Evolutionary conservation across 495 filamentous ascomycete genomes (phyloP), one percentile per base, ranked within the genome.

Genomic region (Ascodesmis nigricans): DNA sequence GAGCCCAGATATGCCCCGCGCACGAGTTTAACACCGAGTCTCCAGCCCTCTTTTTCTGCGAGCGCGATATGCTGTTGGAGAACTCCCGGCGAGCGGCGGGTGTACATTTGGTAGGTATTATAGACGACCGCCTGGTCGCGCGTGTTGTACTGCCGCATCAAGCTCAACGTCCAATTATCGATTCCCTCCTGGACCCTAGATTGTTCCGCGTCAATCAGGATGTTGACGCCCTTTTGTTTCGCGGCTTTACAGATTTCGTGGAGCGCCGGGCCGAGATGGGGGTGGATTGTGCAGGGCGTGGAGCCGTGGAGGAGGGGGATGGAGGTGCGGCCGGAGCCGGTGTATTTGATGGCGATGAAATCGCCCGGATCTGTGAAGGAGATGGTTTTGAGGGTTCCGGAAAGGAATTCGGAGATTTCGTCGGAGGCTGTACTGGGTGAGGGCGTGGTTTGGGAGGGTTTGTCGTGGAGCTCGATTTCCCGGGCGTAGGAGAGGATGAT

Each of bases 161-260:
- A 14, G 13, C 39, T 22, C 36, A 87, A 57, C 3, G 73, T 75
- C 84, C 84, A 95, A 33, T 65, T 60, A 53, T 93, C 75, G 41
- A 92, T 83, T 5, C 83, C 81, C 5, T 60, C 61, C 53, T 92
- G 81, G 9, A 90, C 61, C 7, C 67, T 65, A 41, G 70, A 66
- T 50, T 92, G 81, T 54, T 95, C 84, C 4, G 84, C 84, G 47
- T 91, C 84, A 33, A 91, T 75, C 3, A 92, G 62, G n/a, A 95
- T 57, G 11, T 65, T 62, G 17, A 91, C 71, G 19, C 74, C 67
- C 32, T 69, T 69, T 17, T 65, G 61, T 7, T 65, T 59, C 0
- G 84, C 84, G 5, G 78, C 61, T 27, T 77, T 60, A 53, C 84
- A 95, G 19, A 91, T 73, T 31, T 66, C 53, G 39, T 67, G 61